A percentile compares a stretch with the other conserved stretches of the same genome.
phyloP scores from a whole-genome alignment of 305 asterid species.

The Salvia sclarea region DNA sequence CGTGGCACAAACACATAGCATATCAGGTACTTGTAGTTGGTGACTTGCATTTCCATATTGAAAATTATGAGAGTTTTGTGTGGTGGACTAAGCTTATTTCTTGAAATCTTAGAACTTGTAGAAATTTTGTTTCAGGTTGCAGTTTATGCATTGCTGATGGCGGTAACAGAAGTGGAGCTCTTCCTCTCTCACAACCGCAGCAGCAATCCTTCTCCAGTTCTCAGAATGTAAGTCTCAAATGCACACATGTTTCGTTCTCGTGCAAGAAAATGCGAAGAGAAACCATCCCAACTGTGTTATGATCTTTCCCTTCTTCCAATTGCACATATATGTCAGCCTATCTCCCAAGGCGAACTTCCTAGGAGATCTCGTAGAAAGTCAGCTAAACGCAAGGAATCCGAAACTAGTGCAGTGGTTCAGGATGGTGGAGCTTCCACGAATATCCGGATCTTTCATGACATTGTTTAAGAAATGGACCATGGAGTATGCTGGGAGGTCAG shows the following conservation, averaged over 20 bases:
- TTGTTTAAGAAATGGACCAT: constrained; percentile 72
- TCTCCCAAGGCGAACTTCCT: constrained; percentile 1
- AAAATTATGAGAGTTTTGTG: no score
- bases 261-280: neutral
- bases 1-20: constrained; percentile 7
- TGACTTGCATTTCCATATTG: no score
- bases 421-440: constrained; percentile 12
- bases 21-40: no score
- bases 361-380: constrained; percentile 8
- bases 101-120: no score
- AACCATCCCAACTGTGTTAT: neutral
- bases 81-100: no score
- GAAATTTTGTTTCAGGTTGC: constrained; percentile 2
- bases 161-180: constrained; percentile 16
- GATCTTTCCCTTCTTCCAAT: neutral
- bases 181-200: constrained; percentile 15
- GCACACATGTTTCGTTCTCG: neutral
- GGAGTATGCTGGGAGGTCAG: constrained; percentile 77
- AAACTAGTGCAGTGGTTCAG: constrained; percentile 9
- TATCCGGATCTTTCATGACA: constrained; percentile 44
- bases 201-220: constrained; percentile 13
- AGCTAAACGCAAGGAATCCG: neutral
- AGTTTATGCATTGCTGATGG: constrained; percentile 18
- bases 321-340: neutral
- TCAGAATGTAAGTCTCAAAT: neutral